Evolutionary conservation across 495 filamentous ascomycete species (phyloP), one percentile per base, ranked within the genome.

Genomic region (Lasiosphaeriaceae sp.): DNA sequence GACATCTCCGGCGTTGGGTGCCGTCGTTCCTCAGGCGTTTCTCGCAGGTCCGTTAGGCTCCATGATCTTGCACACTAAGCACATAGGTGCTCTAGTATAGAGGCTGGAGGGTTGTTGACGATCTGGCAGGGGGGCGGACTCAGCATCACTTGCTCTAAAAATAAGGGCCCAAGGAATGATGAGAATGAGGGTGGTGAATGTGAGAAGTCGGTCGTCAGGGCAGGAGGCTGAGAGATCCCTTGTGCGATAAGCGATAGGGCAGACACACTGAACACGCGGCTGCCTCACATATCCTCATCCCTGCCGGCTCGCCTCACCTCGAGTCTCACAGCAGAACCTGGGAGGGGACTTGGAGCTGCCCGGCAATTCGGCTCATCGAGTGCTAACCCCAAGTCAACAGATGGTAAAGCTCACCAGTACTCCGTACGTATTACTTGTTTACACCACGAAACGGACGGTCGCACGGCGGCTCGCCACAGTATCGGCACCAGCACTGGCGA

Each of bases 361-460:
- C 47, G 47, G 37, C 46, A 50, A 41, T 46, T 56, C 46, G 54
- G 54, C 54, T 56, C 47, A 45, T 37, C 14, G 8, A 50, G 24
- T 56, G 54, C 54, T 17, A 11, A 45, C 19, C 29, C 19, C 26
- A 31, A 31, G 4, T 17, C 37, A 3, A 41, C 6, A 12, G 37
- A 16, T 3, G 14, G 39, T 31, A 11, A 43, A 12, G 39, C n/a
- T 14, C 5, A 2, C 39, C 8, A 43, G n/a, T 14, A 16, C 14
- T 37, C 8, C 34, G 34, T 37, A 2, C 14, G 34, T 37, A 14
- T 14, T 9, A 37, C 34, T 9, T 14, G 9, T 8, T 37, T 37
- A 14, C 34, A 37, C 34, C 14, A 14, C 34, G 34, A n/a, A n/a
- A n/a, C n/a, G n/a, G n/a, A n/a, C n/a, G n/a, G 34, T 14, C 9